Evolutionary conservation across 2,329 filamentous ascomycete species (phyloP).

Genomic region (Botrytis porri): DNA sequence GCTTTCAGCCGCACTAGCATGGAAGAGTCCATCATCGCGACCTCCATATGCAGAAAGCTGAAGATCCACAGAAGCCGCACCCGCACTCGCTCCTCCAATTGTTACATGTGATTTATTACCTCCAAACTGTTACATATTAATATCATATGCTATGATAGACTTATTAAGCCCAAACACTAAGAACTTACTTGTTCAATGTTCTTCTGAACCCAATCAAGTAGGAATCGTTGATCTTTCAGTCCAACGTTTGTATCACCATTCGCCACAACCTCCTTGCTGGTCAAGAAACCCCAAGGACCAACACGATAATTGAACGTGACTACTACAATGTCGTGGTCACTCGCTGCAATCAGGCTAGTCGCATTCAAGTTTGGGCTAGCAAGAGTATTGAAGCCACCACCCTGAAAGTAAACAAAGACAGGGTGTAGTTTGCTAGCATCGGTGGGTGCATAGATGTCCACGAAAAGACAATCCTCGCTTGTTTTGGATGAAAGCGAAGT

Average conservation of each 20-base stretch:
- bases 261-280: constrained; percentile 51
- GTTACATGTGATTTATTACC: constrained; percentile 67
- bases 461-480: constrained; percentile 67
- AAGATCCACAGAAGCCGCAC: constrained; percentile 61
- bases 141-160: background rate
- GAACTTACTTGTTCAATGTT: constrained; percentile 51
- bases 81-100: constrained; percentile 66
- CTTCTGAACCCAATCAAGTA: constrained; percentile 65
- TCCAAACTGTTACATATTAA: constrained; percentile 52
- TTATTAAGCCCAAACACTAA: background rate
- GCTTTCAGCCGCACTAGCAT: constrained; percentile 50
- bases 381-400: constrained; percentile 57
- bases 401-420: constrained; percentile 59
- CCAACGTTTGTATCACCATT: constrained; percentile 63
- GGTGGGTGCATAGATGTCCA: constrained; percentile 62
- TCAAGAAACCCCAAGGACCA: constrained; percentile 70
- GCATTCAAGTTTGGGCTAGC: constrained; percentile 56
- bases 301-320: constrained; percentile 77
- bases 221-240: constrained; percentile 66
- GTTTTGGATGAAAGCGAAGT: constrained; percentile 30
- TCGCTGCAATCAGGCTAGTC: constrained; percentile 57
- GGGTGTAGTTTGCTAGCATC: constrained; percentile 49
- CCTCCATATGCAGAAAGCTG: constrained; percentile 58
- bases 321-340: constrained; percentile 60
- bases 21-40: constrained; percentile 48